Conservation (phyloP, 2,329 filamentous ascomycete species). For the Diaporthe eres region DNA sequence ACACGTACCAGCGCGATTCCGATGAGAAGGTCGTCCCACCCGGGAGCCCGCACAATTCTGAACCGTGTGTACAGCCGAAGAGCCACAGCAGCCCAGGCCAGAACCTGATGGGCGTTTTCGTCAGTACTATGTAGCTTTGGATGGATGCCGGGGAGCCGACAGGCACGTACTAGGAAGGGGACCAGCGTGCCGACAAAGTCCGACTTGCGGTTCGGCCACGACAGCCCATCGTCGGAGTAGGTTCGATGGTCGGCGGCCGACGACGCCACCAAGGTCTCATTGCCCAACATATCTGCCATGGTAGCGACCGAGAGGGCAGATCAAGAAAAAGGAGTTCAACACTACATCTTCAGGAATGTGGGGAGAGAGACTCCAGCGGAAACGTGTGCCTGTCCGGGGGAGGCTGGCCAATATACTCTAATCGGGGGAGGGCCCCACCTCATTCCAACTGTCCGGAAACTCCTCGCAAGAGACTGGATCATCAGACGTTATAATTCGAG, state of each 20-base stretch:
- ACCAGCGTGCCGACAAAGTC: slow-evolving; percentile 42
- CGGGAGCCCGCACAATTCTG: slow-evolving; percentile 38
- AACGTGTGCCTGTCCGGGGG: background rate
- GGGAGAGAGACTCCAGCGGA: background rate
- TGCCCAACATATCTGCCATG: slow-evolving; percentile 3
- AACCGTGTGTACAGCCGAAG: slow-evolving; percentile 43
- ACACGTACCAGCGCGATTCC: slow-evolving; percentile 39
- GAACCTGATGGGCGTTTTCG: background rate
- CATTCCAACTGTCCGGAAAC: slow-evolving; percentile 1
- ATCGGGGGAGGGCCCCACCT: background rate
- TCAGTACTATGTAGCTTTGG: background rate
- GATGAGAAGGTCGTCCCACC: slow-evolving; percentile 44
- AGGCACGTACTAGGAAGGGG: slow-evolving; percentile 36
- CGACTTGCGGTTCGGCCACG: slow-evolving; percentile 37
- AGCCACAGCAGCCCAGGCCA: slow-evolving; percentile 40
- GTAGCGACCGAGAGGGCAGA: background rate
- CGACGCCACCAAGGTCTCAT: background rate
- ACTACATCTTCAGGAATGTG: background rate
- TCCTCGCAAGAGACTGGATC: background rate
- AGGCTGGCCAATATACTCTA: background rate
- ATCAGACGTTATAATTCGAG: background rate
- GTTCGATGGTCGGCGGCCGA: background rate
- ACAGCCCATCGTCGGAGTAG: slow-evolving; percentile 25
- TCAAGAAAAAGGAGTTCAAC: background rate
- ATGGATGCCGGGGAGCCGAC: no score